These are phyloP conservation scores for Fusarium lateritium DNA, from an alignment of 2,329 filamentous ascomycete species.

Conservation along the genomic window DNA sequence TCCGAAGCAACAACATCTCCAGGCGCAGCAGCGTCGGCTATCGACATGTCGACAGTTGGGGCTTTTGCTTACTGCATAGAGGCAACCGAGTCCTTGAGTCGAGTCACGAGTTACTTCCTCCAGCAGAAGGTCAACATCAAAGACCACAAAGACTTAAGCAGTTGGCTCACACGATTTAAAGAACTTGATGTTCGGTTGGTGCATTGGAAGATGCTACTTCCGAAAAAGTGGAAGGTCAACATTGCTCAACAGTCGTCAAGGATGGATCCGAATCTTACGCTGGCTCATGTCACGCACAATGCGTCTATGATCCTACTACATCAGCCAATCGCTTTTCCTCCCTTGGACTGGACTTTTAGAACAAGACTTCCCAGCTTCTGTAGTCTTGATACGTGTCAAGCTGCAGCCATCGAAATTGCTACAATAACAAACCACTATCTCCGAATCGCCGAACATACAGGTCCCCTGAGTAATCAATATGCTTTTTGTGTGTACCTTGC, in stretches of 20 bases:
- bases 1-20: conserved; percentile 1
- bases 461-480: conserved; percentile 53
- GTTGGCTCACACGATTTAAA: conserved; percentile 62
- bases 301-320: conserved; percentile 65
- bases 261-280: conserved; percentile 63
- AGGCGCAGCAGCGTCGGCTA: not conserved
- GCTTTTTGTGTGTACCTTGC: conserved; percentile 62
- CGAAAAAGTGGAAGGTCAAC: conserved; percentile 52
- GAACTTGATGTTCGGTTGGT: conserved; percentile 62
- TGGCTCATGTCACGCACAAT: conserved; percentile 65
- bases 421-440: conserved; percentile 63
- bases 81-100: conserved; percentile 61
- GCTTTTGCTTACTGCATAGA: conserved; percentile 63
- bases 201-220: conserved; percentile 55
- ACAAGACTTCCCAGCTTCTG: conserved; percentile 57
- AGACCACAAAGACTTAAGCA: conserved; percentile 56
- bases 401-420: conserved; percentile 61
- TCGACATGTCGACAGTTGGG: conserved; percentile 57
- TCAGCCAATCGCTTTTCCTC: conserved; percentile 63
- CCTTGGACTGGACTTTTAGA: conserved; percentile 47
- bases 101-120: conserved; percentile 61
- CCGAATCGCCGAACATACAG: conserved; percentile 49
- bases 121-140: conserved; percentile 59
- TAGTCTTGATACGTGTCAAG: conserved; percentile 63
- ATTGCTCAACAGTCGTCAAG: conserved; percentile 50